Percentiles rank a stretch among this genome's conserved stretches.
phyloP scores from a whole-genome alignment of 192 early-diverging fungal species.

The Mortierella claussenii region DNA sequence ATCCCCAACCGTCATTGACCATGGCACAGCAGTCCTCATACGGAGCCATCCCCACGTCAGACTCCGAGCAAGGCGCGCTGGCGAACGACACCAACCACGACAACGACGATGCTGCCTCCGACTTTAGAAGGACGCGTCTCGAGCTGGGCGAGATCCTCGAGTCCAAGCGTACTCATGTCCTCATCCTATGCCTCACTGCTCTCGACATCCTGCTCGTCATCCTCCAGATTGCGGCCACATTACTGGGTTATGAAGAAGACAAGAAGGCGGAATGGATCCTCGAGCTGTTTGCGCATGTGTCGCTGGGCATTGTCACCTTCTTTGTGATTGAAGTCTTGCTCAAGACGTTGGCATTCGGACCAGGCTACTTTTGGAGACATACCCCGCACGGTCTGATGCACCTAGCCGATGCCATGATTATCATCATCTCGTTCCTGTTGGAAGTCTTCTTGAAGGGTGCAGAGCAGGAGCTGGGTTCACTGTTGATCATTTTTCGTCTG shows the following conservation, averaged over 20 bases:
- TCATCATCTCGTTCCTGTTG: constrained; percentile 60
- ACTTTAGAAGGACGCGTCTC: constrained; percentile 9
- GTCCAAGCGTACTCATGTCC: constrained; percentile 36
- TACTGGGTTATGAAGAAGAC: constrained; percentile 26
- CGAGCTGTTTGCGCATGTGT: constrained; percentile 50
- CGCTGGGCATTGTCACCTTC: constrained; percentile 54
- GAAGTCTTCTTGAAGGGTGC: constrained; percentile 64
- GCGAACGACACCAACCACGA: not conserved
- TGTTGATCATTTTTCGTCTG: constrained; percentile 66
- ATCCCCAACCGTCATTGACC: not conserved
- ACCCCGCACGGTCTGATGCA: constrained; percentile 56
- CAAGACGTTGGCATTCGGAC: constrained; percentile 60
- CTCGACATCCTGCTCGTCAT: constrained; percentile 53
- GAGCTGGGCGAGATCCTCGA: constrained; percentile 43
- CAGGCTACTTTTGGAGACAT: constrained; percentile 51
- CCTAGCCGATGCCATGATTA: constrained; percentile 59
- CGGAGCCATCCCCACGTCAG: constrained; percentile 31
- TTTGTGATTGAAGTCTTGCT: constrained; percentile 64
- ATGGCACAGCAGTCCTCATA: constrained; percentile 24
- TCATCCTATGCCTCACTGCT: constrained; percentile 41
- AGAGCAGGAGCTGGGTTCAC: constrained; percentile 60
- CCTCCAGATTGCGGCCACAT: constrained; percentile 39
- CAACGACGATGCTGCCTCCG: not conserved
- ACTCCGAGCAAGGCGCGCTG: not conserved
- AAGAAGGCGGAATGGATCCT: constrained; percentile 48